Conservation (phyloP, 2,329 filamentous ascomycete genomes). For the Cladophialophora immunda region DNA sequence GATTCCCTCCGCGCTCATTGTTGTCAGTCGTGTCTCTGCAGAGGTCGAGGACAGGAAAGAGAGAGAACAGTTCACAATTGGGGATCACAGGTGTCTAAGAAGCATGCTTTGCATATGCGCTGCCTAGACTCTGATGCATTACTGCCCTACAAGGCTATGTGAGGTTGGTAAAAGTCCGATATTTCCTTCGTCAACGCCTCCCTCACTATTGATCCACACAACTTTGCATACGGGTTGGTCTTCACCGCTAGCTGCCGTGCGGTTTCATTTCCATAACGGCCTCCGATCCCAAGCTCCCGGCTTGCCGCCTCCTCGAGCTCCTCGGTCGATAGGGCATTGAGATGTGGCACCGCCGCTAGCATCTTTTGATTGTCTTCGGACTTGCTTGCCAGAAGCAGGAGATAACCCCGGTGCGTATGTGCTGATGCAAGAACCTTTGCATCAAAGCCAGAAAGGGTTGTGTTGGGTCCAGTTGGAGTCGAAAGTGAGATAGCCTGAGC, state of each 20-base stretch:
- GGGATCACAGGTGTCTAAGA: background rate
- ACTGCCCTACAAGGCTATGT: constrained; percentile 10
- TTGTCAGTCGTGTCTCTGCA: background rate
- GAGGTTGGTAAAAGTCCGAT: constrained; percentile 42
- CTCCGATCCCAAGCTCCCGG: constrained; percentile 63
- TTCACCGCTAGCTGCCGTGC: constrained; percentile 66
- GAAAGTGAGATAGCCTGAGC: constrained; percentile 56
- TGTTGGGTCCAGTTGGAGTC: constrained; percentile 50
- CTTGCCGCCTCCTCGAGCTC: constrained; percentile 65
- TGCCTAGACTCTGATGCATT: background rate
- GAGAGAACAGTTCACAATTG: background rate
- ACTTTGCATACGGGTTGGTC: constrained; percentile 70
- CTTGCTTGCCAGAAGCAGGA: constrained; percentile 51
- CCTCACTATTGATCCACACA: constrained; percentile 69
- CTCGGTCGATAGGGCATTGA: constrained; percentile 44
- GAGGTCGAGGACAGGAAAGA: too few relatives aligned
- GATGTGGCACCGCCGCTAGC: constrained; percentile 39
- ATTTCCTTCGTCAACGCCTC: constrained; percentile 67
- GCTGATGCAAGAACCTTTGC: constrained; percentile 62
- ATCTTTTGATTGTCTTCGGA: constrained; percentile 34
- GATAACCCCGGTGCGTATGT: constrained; percentile 63
- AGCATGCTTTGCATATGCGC: background rate
- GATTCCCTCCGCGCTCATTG: background rate
- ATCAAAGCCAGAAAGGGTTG: constrained; percentile 57
- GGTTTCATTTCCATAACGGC: constrained; percentile 64